Evolutionary conservation across 106 monocot species (phyloP).

Genomic region (Posidonia australis): DNA sequence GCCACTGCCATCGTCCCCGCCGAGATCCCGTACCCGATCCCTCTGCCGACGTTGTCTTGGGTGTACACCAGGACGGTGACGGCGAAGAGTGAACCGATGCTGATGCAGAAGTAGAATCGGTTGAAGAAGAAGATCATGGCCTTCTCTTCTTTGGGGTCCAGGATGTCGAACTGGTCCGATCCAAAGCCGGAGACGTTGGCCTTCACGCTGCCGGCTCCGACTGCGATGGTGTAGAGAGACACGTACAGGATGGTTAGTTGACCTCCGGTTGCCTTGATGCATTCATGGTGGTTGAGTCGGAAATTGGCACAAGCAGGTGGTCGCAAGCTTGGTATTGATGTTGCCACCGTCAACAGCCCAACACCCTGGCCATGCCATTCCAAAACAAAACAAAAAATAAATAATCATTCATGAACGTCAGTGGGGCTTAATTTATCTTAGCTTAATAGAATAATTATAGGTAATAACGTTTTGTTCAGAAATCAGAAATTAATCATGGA

Average conservation of each 20-base stretch:
- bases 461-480: no score
- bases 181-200: slow-evolving; percentile 41
- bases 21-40: slow-evolving; percentile 34
- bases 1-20: slow-evolving; percentile 14
- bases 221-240: slow-evolving; percentile 61
- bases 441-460: no score
- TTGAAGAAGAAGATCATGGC: slow-evolving; percentile 48
- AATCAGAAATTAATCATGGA: no score
- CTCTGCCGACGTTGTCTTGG: slow-evolving; percentile 21
- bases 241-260: slow-evolving; percentile 54
- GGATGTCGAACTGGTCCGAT: slow-evolving; percentile 48
- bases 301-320: slow-evolving; percentile 43
- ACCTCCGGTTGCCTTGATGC: slow-evolving; percentile 33
- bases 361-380: no score
- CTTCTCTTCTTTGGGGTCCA: slow-evolving; percentile 23
- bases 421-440: no score
- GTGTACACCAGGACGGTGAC: slow-evolving; percentile 33
- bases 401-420: no score
- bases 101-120: slow-evolving; percentile 57
- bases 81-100: slow-evolving; percentile 36
- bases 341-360: slow-evolving; percentile 25
- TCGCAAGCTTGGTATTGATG: slow-evolving; percentile 37
- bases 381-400: no score
- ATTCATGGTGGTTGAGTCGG: slow-evolving; percentile 16
- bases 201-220: slow-evolving; percentile 69